These are phyloP conservation scores for Macrolepiota dolichaula DNA, from an alignment of 768 basidiomycete genomes.

Conservation along the genomic window DNA sequence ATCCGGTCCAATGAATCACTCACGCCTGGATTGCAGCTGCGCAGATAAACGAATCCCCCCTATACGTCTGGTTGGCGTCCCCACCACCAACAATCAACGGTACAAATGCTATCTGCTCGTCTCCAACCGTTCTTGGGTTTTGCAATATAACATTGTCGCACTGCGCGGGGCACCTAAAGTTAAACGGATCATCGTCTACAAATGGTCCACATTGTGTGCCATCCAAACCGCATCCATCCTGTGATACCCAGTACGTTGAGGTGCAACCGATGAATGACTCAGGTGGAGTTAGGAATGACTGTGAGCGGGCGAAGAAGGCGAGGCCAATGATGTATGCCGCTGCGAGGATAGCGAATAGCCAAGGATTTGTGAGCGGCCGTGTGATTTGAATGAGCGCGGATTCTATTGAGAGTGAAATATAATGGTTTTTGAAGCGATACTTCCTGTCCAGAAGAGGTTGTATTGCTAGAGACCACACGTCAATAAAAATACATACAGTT, in stretches of 20 bases:
- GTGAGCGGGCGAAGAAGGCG: slow-evolving; percentile 68
- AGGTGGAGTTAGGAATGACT: slow-evolving; percentile 67
- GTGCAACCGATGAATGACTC: slow-evolving; percentile 67
- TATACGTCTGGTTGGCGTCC: slow-evolving; percentile 65
- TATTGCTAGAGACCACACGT: slow-evolving; percentile 37
- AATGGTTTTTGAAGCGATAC: slow-evolving; percentile 30
- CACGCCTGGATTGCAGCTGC: slow-evolving; percentile 81
- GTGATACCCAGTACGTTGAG: slow-evolving; percentile 64
- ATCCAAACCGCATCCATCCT: slow-evolving; percentile 72
- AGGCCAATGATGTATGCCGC: slow-evolving; percentile 68
- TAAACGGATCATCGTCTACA: slow-evolving; percentile 46
- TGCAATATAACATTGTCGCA: slow-evolving; percentile 61
- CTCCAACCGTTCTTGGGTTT: slow-evolving; percentile 73
- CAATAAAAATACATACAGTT: neutral
- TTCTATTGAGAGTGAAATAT: slow-evolving; percentile 49
- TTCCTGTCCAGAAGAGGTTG: slow-evolving; percentile 53
- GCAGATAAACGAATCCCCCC: slow-evolving; percentile 84
- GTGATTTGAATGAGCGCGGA: slow-evolving; percentile 49
- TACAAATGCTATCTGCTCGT: slow-evolving; percentile 57
- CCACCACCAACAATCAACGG: slow-evolving; percentile 88
- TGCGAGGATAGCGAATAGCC: slow-evolving; percentile 52
- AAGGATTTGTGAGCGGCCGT: slow-evolving; percentile 45
- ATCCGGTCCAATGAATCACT: slow-evolving; percentile 24
- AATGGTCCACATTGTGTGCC: slow-evolving; percentile 67
- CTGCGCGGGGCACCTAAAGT: slow-evolving; percentile 81